phyloP scores from a whole-genome alignment of 139 green algal genomes.

The Monoraphidium neglectum region DNA sequence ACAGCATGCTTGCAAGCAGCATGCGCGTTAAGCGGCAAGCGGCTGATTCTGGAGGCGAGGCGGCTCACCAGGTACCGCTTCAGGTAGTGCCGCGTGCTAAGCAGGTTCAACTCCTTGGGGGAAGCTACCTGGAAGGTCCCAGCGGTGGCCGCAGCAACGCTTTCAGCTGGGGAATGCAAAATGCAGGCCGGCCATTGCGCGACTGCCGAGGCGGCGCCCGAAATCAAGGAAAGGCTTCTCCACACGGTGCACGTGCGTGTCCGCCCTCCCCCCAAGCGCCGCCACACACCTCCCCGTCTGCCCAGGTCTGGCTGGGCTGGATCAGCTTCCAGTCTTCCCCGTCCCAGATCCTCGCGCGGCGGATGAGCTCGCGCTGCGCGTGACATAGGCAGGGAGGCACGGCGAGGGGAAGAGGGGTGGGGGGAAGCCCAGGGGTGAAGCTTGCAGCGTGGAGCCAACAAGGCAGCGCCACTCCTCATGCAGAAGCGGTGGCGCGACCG shows the following conservation, averaged over 20 bases:
- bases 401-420: not conserved
- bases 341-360: constrained; percentile 42
- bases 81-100: constrained; percentile 37
- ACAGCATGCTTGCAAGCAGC: no score
- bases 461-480: not conserved
- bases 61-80: no score
- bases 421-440: not conserved
- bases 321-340: constrained; percentile 36
- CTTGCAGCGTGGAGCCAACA: not conserved
- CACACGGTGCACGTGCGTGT: no score
- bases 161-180: not conserved
- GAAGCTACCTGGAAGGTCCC: constrained; percentile 28
- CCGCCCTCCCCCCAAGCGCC: no score
- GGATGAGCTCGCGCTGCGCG: constrained; percentile 23
- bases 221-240: not conserved
- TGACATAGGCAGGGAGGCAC: not conserved
- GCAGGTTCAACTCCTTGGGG: constrained; percentile 39
- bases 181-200: not conserved
- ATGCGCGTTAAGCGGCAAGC: no score
- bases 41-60: no score
- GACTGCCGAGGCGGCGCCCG: not conserved
- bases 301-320: constrained; percentile 22
- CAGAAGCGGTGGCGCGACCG: not conserved
- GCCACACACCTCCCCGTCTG: constrained; percentile 22
- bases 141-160: not conserved